phyloP scores from a whole-genome alignment of 495 filamentous ascomycete species.

The Aspergillus avenaceus region DNA sequence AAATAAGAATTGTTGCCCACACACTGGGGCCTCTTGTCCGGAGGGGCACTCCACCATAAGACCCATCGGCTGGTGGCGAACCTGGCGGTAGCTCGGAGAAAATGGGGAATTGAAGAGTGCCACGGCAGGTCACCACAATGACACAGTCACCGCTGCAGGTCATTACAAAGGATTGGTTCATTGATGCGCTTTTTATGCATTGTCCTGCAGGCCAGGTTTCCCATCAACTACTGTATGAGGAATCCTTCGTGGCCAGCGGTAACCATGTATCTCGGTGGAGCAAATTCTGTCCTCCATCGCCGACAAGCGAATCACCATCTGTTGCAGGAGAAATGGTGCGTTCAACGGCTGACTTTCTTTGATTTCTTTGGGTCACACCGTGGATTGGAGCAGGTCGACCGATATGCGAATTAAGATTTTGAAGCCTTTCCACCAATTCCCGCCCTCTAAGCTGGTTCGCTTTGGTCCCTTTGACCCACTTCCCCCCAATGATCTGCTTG shows the following conservation, averaged over 20 bases:
- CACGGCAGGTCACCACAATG: background rate
- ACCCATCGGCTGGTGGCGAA: background rate
- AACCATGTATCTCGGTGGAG: background rate
- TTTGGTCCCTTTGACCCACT: slow-evolving; percentile 4
- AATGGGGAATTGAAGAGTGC: background rate
- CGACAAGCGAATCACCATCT: background rate
- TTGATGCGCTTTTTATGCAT: background rate
- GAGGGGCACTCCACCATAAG: background rate
- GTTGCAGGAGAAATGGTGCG: background rate
- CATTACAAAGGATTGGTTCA: background rate
- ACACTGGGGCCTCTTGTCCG: background rate
- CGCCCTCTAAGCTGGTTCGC: slow-evolving; percentile 2
- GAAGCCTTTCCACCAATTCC: slow-evolving; percentile 11
- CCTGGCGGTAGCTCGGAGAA: background rate
- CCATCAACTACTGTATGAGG: background rate
- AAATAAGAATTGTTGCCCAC: background rate
- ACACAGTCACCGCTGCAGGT: background rate
- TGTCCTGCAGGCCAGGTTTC: background rate
- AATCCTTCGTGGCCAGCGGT: background rate
- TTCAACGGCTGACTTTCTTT: background rate
- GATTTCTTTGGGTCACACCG: background rate
- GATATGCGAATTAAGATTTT: slow-evolving; percentile 10
- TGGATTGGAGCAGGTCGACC: slow-evolving; percentile 14
- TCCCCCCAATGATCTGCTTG: background rate
- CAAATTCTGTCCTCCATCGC: background rate